These are phyloP conservation scores for Artemisia tridentata DNA, from an alignment of 129 eudicot species.

Conservation along the genomic window DNA sequence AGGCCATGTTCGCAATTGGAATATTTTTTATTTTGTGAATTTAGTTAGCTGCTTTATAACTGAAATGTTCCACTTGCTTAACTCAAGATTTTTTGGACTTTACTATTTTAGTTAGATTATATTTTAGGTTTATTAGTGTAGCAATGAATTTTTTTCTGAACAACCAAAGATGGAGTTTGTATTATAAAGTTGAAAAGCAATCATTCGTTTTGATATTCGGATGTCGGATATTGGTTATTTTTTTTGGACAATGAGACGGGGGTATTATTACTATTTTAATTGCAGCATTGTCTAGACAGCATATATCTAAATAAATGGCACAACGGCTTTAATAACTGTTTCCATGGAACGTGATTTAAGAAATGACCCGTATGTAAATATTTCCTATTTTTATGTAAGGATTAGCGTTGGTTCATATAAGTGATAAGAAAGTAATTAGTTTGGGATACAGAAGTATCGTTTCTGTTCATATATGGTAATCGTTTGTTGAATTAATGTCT, in stretches of 20 bases:
- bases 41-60: too few relatives aligned
- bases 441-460: too few relatives aligned
- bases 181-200: background rate
- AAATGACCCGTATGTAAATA: too few relatives aligned
- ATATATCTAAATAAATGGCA: background rate
- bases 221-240: background rate
- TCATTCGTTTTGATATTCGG: too few relatives aligned
- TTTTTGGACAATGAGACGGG: background rate
- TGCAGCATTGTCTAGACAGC: background rate
- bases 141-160: background rate
- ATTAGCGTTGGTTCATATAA: too few relatives aligned
- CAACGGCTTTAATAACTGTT: background rate
- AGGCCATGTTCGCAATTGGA: too few relatives aligned
- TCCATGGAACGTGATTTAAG: background rate
- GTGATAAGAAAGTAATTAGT: too few relatives aligned
- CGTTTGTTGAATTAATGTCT: slow-evolving; percentile 5
- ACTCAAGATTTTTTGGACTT: too few relatives aligned
- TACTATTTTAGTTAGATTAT: too few relatives aligned
- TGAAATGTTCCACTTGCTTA: too few relatives aligned
- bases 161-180: background rate
- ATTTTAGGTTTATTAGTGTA: background rate
- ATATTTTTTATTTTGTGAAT: too few relatives aligned
- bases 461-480: background rate
- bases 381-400: too few relatives aligned
- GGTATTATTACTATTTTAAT: background rate